Evolutionary conservation across 257 asterid species (phyloP).

Genomic region (Verbascum thapsus): DNA sequence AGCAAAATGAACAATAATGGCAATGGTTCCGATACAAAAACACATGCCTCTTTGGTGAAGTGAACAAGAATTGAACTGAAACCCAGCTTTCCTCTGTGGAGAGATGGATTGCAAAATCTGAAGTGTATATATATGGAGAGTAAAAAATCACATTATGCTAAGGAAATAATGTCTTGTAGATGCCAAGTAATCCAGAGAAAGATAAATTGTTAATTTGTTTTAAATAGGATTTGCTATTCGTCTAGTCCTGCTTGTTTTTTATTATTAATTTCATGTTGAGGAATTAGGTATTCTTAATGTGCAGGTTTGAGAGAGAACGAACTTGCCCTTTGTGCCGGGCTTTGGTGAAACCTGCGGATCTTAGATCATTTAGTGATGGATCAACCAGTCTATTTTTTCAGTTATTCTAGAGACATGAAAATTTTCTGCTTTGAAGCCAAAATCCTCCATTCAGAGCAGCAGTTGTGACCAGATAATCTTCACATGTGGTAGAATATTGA

Average conservation of each 20-base stretch:
- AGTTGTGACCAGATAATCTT: slow-evolving; percentile 33
- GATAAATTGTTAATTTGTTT: neutral
- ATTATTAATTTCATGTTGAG: slow-evolving; percentile 14
- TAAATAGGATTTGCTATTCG: neutral
- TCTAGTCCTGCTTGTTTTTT: neutral
- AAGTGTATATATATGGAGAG: too few species aligned
- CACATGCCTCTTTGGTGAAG: too few species aligned
- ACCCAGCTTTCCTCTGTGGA: too few species aligned
- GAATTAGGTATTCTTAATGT: slow-evolving; percentile 18
- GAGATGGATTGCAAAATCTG: too few species aligned
- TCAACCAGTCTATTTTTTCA: slow-evolving; percentile 76
- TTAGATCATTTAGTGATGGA: slow-evolving; percentile 74
- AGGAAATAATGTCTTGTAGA: too few species aligned
- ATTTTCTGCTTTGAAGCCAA: slow-evolving; percentile 38
- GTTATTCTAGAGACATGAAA: slow-evolving; percentile 54
- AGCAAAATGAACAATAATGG: too few species aligned
- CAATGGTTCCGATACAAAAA: too few species aligned
- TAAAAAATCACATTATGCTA: too few species aligned
- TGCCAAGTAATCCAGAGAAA: slow-evolving; percentile 5
- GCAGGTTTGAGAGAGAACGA: slow-evolving; percentile 92
- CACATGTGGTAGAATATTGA: slow-evolving; percentile 31
- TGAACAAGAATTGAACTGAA: too few species aligned
- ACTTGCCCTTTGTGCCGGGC: slow-evolving; percentile 87
- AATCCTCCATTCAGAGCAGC: slow-evolving; percentile 36
- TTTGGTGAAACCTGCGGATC: slow-evolving; percentile 71